Base-by-base conservation (phyloP, 495 filamentous ascomycete species). In the Aspergillus nanangensis region DNA sequence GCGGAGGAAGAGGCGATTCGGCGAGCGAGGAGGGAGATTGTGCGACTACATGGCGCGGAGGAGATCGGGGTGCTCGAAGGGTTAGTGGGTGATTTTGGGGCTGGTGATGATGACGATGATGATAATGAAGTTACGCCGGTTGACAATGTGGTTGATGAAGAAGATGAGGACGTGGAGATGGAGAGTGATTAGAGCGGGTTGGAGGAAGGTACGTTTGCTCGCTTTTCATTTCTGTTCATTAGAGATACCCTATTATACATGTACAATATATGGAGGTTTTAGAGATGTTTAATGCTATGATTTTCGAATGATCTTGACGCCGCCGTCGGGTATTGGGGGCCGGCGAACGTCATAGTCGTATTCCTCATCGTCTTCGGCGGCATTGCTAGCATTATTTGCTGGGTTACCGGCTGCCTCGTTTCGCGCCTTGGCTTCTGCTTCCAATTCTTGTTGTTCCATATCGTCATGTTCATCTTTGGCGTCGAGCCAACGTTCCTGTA, bases 401-500 rank as follows among this genome's bases (percentile, higher is more conserved):
- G 29, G 21, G 19, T 27, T 31, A 9, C 44, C 47, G 7, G 49
- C 45, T 7, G 57, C 58, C 32, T 52, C 43, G 44, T 76, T 58
- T 53, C 63, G 65, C 32, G 61, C 58, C 44, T 61, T 69, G 5
- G 63, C 72, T 43, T 80, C 77, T 55, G 83, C 84, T 57, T 88
- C 83, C 70, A 84, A 77, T 51, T 86, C 74, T 59, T 75, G 75
- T 56, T 76, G 62, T 69, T 98, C 93, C 45, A 76, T 57, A 41
- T 87, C 87, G 66, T 98, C 93, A 60, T 87, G 90, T 51, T 81
- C 87, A 10, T 95, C 93, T 59, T 88, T 91, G 24, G 81, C 70
- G 66, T 96, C 90, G 8, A 98, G 59, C 93, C 93, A 98, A 55
- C 93, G 71, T 67, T 98, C 93, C 64, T 98, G 90, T 51, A 96